Evolutionary conservation across 2,329 filamentous ascomycete species (phyloP).

Genomic region (Cytospora schulzeri): DNA sequence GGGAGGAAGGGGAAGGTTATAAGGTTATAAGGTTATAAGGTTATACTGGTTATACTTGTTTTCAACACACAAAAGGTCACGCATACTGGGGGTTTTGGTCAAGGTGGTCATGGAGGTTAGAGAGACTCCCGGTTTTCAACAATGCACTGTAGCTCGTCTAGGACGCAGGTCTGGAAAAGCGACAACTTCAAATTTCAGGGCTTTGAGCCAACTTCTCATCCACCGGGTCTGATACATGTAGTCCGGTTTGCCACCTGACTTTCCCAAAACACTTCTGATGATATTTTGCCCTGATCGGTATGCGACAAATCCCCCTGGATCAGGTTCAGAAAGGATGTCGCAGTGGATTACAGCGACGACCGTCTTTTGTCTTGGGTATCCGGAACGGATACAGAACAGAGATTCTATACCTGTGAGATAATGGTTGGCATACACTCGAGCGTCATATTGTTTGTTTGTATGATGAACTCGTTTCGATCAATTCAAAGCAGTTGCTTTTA

Average conservation of each 20-base stretch:
- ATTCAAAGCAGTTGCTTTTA: no score
- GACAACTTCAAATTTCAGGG: not conserved
- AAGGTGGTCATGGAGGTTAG: not conserved
- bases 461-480: no score
- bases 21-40: no score
- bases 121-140: not conserved
- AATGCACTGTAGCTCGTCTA: not conserved
- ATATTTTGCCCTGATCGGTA: no score
- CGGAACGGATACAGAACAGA: no score
- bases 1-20: no score
- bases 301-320: no score
- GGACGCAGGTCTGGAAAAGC: not conserved
- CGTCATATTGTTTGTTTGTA: not conserved
- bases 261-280: no score
- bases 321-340: not conserved
- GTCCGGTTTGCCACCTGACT: no score
- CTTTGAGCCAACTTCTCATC: no score
- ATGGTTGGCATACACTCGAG: not conserved
- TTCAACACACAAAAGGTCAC: constrained; percentile 7
- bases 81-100: not conserved
- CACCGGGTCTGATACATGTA: no score
- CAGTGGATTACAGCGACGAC: not conserved
- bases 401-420: not conserved
- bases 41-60: not conserved
- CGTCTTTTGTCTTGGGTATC: no score